Evolutionary conservation across 352 stramenopile genomes (phyloP).

Genomic region (Globisporangium emineosum): DNA sequence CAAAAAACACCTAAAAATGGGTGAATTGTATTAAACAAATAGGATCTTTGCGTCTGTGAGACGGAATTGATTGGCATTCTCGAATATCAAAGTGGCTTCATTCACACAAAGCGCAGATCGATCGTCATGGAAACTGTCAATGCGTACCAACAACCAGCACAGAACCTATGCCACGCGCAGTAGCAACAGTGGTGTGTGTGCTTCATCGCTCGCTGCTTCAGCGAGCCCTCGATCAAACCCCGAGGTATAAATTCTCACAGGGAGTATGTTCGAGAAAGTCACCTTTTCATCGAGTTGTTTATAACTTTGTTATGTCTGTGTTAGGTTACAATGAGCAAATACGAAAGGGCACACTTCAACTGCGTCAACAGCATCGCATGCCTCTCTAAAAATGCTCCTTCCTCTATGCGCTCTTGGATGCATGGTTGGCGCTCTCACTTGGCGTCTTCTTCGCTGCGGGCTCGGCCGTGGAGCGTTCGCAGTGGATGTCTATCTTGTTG

Average conservation of each 20-base stretch:
- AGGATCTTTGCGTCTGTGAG: conserved; percentile 1
- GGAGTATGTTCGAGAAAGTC: neutral
- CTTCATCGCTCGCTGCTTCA: too few species aligned
- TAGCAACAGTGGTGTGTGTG: too few species aligned
- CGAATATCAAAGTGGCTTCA: neutral
- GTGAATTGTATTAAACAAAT: neutral
- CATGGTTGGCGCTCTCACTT: neutral
- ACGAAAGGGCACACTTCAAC: neutral
- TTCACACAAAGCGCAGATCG: too few species aligned
- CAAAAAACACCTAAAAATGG: neutral
- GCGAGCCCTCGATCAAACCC: too few species aligned
- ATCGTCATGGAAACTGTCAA: too few species aligned
- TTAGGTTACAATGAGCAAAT: conserved; percentile 10
- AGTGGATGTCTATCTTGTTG: conserved; percentile 53
- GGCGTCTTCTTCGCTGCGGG: neutral
- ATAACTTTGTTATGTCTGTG: neutral
- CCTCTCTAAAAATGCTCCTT: conserved; percentile 4
- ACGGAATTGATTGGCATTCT: conserved; percentile 6
- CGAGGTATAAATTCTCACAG: neutral
- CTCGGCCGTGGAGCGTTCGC: conserved; percentile 3
- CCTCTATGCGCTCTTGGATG: conserved; percentile 8
- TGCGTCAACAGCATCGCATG: neutral
- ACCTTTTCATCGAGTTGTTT: neutral
- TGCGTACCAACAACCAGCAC: too few species aligned
- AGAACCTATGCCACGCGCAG: too few species aligned